Evolutionary conservation across 371 early-diverging fungal species (phyloP).

Genomic region (Apophysomyces sp.): DNA sequence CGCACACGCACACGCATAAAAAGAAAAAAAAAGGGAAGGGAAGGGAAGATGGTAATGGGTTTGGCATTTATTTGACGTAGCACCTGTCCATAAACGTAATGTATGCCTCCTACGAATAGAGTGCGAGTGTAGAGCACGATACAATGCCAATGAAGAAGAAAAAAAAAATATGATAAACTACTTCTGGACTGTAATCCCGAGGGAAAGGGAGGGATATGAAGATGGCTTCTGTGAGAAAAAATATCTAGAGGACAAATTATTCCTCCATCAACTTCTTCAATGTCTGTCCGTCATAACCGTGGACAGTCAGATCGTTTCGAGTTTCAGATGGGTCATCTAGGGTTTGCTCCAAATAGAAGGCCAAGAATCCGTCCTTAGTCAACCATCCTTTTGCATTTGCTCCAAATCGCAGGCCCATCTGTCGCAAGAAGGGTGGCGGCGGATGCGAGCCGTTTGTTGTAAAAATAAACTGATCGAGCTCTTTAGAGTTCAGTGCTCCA

Average conservation of each 20-base stretch:
- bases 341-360: constrained; percentile 63
- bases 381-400: constrained; percentile 50
- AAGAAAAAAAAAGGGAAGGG: background rate
- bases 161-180: background rate
- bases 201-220: background rate
- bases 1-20: background rate
- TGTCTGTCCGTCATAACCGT: constrained; percentile 53
- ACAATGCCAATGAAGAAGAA: background rate
- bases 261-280: constrained; percentile 29
- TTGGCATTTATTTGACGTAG: background rate
- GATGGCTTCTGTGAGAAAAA: background rate
- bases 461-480: constrained; percentile 54
- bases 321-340: constrained; percentile 62
- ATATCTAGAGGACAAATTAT: constrained; percentile 1
- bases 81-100: background rate
- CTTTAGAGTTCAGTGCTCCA: constrained; percentile 42
- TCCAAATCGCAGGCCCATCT: constrained; percentile 60
- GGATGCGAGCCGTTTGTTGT: constrained; percentile 61
- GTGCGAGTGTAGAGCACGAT: background rate
- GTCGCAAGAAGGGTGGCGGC: constrained; percentile 49
- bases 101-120: background rate
- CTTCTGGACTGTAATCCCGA: background rate
- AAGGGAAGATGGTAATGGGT: background rate
- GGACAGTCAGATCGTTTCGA: constrained; percentile 53
- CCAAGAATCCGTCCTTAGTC: constrained; percentile 56